A percentile compares a stretch with the other conserved stretches of the same genome.
Evolutionary conservation across 345 rosid genomes (phyloP).

Genomic region (Diplotaxis tenuifolia): DNA sequence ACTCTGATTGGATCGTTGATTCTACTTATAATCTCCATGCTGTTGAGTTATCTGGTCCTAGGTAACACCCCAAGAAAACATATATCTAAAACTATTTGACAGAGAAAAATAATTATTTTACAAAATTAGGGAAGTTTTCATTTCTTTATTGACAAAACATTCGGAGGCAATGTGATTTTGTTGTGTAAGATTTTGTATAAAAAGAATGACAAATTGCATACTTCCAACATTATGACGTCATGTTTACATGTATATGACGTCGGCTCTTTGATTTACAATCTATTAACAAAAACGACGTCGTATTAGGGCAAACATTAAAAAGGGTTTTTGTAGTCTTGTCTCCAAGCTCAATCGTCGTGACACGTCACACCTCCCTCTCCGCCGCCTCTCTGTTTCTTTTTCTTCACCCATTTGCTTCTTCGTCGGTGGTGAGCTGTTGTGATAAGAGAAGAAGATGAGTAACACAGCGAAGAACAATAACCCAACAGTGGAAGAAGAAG

Average conservation of each 20-base stretch:
- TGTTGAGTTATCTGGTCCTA: conserved; percentile 91
- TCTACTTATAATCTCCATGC: conserved; percentile 91
- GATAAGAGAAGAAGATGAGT: conserved; percentile 15
- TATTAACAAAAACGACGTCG: not conserved
- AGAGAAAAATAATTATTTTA: not conserved
- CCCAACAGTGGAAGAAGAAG: conserved; percentile 41
- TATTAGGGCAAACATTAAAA: not conserved
- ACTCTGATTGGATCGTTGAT: conserved; percentile 85
- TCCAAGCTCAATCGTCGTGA: conserved; percentile 6
- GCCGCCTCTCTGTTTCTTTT: conserved; percentile 11
- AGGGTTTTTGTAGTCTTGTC: conserved; percentile 1
- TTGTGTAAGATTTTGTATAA: conserved; percentile 8
- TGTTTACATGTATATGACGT: not conserved
- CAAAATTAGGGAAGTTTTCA: conserved; percentile 4
- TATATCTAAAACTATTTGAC: too few species aligned
- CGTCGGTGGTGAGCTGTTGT: not conserved
- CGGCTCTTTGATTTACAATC: not conserved
- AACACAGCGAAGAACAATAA: conserved; percentile 32
- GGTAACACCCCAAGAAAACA: conserved; percentile 37
- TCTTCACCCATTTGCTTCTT: not conserved
- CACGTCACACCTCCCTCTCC: conserved; percentile 20
- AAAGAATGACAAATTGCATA: not conserved
- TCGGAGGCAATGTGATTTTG: not conserved
- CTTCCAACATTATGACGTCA: not conserved
- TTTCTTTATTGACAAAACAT: not conserved